Percentiles rank a stretch among this genome's conserved stretches.
phyloP scores from a whole-genome alignment of 306 rosid genomes.

The Gastrolobium bilobum region DNA sequence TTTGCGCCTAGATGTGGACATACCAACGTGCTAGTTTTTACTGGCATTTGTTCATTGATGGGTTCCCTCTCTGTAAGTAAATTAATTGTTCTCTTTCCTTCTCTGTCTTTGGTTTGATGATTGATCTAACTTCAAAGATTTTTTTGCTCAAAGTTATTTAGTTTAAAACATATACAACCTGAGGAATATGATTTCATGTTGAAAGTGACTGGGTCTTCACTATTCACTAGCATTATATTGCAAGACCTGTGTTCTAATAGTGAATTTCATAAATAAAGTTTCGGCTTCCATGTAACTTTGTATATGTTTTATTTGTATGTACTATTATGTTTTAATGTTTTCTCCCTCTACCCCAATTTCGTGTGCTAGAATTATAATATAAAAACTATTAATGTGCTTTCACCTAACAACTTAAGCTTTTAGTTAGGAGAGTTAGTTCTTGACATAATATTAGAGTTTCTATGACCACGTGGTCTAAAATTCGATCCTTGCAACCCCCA shows the following conservation, averaged over 20 bases:
- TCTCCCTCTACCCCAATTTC: not conserved
- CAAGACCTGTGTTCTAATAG: conserved; percentile 12
- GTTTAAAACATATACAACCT: not conserved
- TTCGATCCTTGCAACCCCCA: no score
- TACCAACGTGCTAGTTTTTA: conserved; percentile 74
- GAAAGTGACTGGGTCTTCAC: conserved; percentile 15
- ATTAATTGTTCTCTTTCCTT: conserved; percentile 4
- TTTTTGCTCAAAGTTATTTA: conserved; percentile 12
- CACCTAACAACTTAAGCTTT: no score
- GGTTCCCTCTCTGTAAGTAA: conserved; percentile 87
- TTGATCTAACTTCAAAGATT: conserved; percentile 24
- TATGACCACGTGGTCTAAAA: no score
- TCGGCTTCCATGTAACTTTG: conserved; percentile 27
- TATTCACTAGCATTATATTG: conserved; percentile 7
- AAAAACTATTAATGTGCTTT: no score
- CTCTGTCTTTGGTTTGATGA: conserved; percentile 33
- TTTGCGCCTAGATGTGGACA: conserved; percentile 84
- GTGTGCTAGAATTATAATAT: no score
- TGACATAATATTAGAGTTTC: no score
- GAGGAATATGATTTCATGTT: conserved; percentile 21
- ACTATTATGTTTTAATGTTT: not conserved
- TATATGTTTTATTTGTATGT: conserved; percentile 14
- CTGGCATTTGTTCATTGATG: conserved; percentile 91
- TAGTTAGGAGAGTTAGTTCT: no score
- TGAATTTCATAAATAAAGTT: conserved; percentile 5